Evolutionary conservation across 2,329 filamentous ascomycete species (phyloP).

Genomic region (Calonectria honghensis): DNA sequence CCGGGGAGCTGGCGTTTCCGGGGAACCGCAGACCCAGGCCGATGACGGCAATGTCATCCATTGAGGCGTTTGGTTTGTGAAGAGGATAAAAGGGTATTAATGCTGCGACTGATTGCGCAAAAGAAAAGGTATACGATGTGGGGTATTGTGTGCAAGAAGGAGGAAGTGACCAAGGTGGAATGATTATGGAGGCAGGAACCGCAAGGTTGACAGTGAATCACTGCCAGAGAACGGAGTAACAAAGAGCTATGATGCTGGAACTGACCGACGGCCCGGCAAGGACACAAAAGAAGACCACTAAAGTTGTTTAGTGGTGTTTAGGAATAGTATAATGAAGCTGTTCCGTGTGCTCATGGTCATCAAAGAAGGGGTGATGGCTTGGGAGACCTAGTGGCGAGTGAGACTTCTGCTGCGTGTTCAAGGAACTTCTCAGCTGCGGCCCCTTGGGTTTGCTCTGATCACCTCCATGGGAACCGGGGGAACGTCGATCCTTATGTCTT

Average conservation of each 20-base stretch:
- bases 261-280: not conserved
- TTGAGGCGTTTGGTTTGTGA: constrained; percentile 28
- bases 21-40: constrained; percentile 72
- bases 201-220: constrained; percentile 8
- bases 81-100: not conserved
- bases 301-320: not conserved
- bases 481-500: constrained; percentile 5
- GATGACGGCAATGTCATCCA: constrained; percentile 71
- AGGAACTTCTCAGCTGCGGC: not conserved
- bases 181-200: not conserved
- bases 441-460: not conserved
- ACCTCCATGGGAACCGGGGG: not conserved
- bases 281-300: not conserved
- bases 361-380: not conserved
- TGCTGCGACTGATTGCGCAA: not conserved
- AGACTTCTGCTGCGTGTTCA: constrained; percentile 11
- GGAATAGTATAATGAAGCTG: not conserved
- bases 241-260: not conserved
- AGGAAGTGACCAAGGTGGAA: not conserved
- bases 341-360: not conserved
- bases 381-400: not conserved
- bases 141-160: not conserved
- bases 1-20: constrained; percentile 66
- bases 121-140: not conserved
- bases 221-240: not conserved